A percentile compares a stretch with the other conserved stretches of the same genome.
phyloP scores from a whole-genome alignment of 2,329 filamentous ascomycete genomes.

The Leptographium lundbergii region DNA sequence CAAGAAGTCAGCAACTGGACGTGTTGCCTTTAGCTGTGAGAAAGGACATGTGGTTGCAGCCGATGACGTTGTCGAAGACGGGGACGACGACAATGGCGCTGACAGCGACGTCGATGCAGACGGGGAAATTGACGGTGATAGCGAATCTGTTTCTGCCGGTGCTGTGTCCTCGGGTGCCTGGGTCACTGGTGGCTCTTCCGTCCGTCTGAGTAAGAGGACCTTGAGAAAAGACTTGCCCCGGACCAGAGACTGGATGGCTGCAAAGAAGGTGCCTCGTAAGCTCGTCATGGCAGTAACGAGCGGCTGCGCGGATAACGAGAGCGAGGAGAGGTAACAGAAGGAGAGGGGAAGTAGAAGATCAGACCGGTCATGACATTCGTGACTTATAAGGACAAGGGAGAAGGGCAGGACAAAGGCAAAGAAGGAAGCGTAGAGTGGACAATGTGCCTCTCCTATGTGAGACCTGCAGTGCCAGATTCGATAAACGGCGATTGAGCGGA shows the following conservation, averaged over 20 bases:
- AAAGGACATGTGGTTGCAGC: neutral
- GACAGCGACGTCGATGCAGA: neutral
- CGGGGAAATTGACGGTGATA: neutral
- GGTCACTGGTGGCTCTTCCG: neutral
- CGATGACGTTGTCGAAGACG: neutral
- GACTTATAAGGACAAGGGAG: neutral
- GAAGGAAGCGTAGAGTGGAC: neutral
- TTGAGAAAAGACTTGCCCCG: constrained; percentile 47
- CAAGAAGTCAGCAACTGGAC: constrained; percentile 38
- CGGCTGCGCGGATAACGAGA: constrained; percentile 29
- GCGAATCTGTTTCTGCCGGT: neutral
- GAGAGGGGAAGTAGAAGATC: neutral
- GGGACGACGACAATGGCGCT: constrained; percentile 1
- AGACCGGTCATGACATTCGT: neutral
- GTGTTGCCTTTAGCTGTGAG: constrained; percentile 6
- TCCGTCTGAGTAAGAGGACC: constrained; percentile 42
- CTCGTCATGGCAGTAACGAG: constrained; percentile 45
- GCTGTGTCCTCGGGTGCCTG: constrained; percentile 9
- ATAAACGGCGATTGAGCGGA: neutral
- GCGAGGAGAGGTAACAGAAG: neutral
- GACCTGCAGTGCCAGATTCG: no score
- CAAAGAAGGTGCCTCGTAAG: constrained; percentile 39
- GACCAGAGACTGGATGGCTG: constrained; percentile 45
- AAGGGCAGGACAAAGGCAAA: neutral
- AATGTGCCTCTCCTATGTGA: neutral